Evolutionary conservation across 495 filamentous ascomycete species (phyloP).

Genomic region (Letharia columbiana): DNA sequence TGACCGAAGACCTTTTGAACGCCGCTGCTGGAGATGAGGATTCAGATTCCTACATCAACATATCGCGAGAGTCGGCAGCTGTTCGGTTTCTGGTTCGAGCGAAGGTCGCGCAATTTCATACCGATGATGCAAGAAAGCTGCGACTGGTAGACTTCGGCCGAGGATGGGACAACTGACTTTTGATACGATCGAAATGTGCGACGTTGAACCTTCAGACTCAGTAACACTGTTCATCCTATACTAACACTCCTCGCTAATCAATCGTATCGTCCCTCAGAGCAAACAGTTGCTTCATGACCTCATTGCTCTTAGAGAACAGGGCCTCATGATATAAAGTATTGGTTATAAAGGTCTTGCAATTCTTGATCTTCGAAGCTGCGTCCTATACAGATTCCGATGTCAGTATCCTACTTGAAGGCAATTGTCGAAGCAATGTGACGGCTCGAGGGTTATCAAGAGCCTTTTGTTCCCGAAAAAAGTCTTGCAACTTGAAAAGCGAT

Average conservation of each 20-base stretch:
- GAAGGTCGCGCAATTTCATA: slow-evolving; percentile 80
- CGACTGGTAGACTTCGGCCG: slow-evolving; percentile 79
- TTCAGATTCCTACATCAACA: slow-evolving; percentile 53
- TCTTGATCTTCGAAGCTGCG: slow-evolving; percentile 67
- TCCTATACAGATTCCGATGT: slow-evolving; percentile 44
- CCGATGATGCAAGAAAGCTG: slow-evolving; percentile 66
- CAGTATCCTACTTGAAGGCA: background rate
- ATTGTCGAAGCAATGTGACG: background rate
- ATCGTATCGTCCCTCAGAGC: slow-evolving; percentile 61
- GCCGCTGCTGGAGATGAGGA: slow-evolving; percentile 40
- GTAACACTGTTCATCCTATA: background rate
- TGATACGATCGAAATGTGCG: background rate
- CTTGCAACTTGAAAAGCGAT: background rate
- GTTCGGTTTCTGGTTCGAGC: slow-evolving; percentile 75
- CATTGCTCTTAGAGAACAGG: slow-evolving; percentile 58
- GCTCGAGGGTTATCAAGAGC: background rate
- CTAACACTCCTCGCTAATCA: slow-evolving; percentile 38
- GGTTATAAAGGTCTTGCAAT: slow-evolving; percentile 72
- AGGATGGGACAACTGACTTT: slow-evolving; percentile 54
- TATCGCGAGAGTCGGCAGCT: slow-evolving; percentile 69
- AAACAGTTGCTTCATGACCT: slow-evolving; percentile 63
- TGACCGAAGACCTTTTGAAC: slow-evolving; percentile 58
- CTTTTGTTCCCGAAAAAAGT: too few relatives aligned
- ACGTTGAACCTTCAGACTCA: background rate
- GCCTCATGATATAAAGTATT: slow-evolving; percentile 87